These are phyloP conservation scores for Ogataea polymorpha DNA, from an alignment of 805 yeast genomes.

Conservation along the genomic window DNA sequence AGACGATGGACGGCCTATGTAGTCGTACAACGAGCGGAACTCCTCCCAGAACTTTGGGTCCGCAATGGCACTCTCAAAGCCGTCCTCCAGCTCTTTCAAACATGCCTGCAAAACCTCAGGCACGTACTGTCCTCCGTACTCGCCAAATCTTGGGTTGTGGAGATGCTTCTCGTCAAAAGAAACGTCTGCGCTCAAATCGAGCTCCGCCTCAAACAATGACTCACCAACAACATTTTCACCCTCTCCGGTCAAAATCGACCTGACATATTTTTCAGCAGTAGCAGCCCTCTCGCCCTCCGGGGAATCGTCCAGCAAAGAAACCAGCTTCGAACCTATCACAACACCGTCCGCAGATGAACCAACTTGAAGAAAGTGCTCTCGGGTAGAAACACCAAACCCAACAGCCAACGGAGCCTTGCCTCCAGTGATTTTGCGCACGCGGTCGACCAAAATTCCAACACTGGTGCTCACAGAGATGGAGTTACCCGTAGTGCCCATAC, in stretches of 20 bases:
- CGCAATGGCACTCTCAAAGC: slow-evolving; percentile 81
- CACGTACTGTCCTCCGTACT: slow-evolving; percentile 97
- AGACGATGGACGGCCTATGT: slow-evolving; percentile 95
- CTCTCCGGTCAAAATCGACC: slow-evolving; percentile 63
- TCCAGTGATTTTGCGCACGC: slow-evolving; percentile 74
- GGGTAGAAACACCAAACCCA: slow-evolving; percentile 94
- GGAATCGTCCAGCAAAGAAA: slow-evolving; percentile 66
- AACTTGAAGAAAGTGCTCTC: slow-evolving; percentile 82
- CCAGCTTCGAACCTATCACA: slow-evolving; percentile 87
- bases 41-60: slow-evolving; percentile 95
- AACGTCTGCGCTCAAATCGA: slow-evolving; percentile 18
- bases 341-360: slow-evolving; percentile 90
- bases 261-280: slow-evolving; percentile 64
- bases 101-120: slow-evolving; percentile 96
- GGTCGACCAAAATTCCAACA: slow-evolving; percentile 63
- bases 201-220: slow-evolving; percentile 20
- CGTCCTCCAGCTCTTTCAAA: slow-evolving; percentile 81
- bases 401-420: slow-evolving; percentile 83
- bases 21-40: slow-evolving; percentile 75
- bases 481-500: slow-evolving; percentile 98
- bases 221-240: slow-evolving; percentile 31
- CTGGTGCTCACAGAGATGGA: slow-evolving; percentile 58
- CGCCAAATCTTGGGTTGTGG: slow-evolving; percentile 81
- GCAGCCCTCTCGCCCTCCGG: slow-evolving; percentile 57
- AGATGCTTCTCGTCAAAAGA: slow-evolving; percentile 58